Evolutionary conservation across 2,329 filamentous ascomycete genomes (phyloP), one percentile per base, ranked within the genome.

Genomic region (Aureobasidium sp.): DNA sequence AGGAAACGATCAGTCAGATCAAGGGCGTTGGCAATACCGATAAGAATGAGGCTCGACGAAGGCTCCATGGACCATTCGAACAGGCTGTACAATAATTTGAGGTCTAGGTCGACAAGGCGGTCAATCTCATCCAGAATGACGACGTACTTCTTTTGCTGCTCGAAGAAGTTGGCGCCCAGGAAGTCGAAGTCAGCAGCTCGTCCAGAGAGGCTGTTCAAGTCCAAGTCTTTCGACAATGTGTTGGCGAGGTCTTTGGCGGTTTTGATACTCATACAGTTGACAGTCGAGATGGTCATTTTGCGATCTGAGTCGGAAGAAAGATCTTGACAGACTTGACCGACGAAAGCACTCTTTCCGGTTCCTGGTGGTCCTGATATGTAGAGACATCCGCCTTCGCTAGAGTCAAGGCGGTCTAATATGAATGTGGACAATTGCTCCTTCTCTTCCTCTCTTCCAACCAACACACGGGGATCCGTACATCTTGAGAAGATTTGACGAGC

Each of bases 181-280:
- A 82, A 80, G 6, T 84, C 79, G 59, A 86, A 81, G 35, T 88
- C 86, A 51, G 89, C 84, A 62, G 82, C 82, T 66, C 89, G 87
- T 10, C 81, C 74, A 37, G 85, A 72, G 42, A 86, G 82, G 19
- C 75, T 73, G 33, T 81, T 79, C 60, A 85, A 79, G 13, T 81
- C 81, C 43, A 93, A 83, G 59, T 83, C 81, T 65, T 89, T 85
- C 13, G 93, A 75, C 19, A 99, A 77, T 21, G 87, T 92, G 64
- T 82, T 81, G 73, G 95, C 95, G 23, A 99, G 80, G 70, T 96
- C 92, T 65, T 85, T 86, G 2, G 91, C 89, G 35, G 85, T 90
- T 69, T 94, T 95, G 74, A 96, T 86, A 74, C 92, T 96, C 86
- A 96, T 96, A 75, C 94, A 99, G 72, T 99, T 99, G 79, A 99